A percentile compares a stretch with the other conserved stretches of the same genome.
Evolutionary conservation across 768 basidiomycete genomes (phyloP).

Genomic region (Termitomyces bulborhizus): DNA sequence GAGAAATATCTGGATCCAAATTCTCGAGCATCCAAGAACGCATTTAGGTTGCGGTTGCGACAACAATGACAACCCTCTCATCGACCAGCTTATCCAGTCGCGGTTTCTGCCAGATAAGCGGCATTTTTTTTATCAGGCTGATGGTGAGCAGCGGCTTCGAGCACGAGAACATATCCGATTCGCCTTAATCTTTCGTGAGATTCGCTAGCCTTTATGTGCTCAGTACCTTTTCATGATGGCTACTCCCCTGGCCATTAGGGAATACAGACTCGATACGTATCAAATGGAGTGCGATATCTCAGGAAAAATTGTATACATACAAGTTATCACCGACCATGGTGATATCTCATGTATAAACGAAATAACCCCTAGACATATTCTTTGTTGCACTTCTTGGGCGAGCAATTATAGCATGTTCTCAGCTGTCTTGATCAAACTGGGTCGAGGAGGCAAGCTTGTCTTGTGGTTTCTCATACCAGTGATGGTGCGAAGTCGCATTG

Average conservation of each 20-base stretch:
- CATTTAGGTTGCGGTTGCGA: slow-evolving; percentile 70
- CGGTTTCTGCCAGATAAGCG: not conserved
- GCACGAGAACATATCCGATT: not conserved
- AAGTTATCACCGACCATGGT: not conserved
- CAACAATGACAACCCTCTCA: slow-evolving; percentile 24
- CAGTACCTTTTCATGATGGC: not conserved
- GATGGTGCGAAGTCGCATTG: slow-evolving; percentile 11
- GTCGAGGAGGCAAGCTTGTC: slow-evolving; percentile 9
- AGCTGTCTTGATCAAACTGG: not conserved
- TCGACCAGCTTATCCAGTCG: not conserved
- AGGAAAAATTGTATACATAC: slow-evolving; percentile 1
- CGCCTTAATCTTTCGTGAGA: not conserved
- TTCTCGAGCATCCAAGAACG: slow-evolving; percentile 73
- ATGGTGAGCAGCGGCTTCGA: no score
- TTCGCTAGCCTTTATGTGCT: not conserved
- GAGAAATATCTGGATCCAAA: slow-evolving; percentile 68
- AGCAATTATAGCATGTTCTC: slow-evolving; percentile 2
- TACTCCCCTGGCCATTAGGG: slow-evolving; percentile 3
- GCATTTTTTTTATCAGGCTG: not conserved
- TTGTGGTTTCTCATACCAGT: no score
- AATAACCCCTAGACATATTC: not conserved
- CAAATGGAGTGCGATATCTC: not conserved
- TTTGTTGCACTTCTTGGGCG: not conserved
- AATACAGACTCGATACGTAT: slow-evolving; percentile 1
- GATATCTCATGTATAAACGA: not conserved